These are phyloP conservation scores for Pseudogymnoascus sp. DNA, from an alignment of 2,329 filamentous ascomycete genomes.

Conservation along the genomic window DNA sequence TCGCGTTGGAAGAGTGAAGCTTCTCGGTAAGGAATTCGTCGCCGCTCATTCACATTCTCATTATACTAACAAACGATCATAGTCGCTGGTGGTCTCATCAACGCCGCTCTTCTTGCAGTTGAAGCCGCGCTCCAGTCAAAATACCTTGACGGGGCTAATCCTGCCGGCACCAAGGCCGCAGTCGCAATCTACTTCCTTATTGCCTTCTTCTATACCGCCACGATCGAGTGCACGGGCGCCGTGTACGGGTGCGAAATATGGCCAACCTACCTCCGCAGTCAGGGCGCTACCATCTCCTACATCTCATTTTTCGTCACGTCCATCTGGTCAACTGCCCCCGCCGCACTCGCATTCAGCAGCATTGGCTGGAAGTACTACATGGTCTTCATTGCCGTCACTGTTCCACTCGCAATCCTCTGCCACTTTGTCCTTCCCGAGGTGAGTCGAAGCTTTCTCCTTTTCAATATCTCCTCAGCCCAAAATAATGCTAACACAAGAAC, in stretches of 20 bases:
- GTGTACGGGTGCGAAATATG: constrained; percentile 29
- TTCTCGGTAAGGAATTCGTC: constrained; percentile 10
- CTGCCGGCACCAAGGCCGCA: constrained; percentile 20
- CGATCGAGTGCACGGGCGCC: constrained; percentile 24
- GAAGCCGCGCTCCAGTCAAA: constrained; percentile 20
- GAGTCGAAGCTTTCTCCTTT: not conserved
- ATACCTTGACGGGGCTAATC: constrained; percentile 18
- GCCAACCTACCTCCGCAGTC: constrained; percentile 27
- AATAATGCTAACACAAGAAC: too few species aligned
- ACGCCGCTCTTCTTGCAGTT: constrained; percentile 18
- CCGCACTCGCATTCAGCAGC: constrained; percentile 12
- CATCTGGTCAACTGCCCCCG: constrained; percentile 19
- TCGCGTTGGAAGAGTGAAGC: constrained; percentile 23
- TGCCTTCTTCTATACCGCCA: constrained; percentile 20
- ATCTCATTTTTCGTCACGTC: constrained; percentile 22
- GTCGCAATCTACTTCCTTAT: constrained; percentile 21
- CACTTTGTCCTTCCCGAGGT: constrained; percentile 24
- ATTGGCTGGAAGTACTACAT: constrained; percentile 29
- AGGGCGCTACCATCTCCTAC: constrained; percentile 17
- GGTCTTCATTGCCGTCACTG: constrained; percentile 22
- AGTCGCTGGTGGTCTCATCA: constrained; percentile 20
- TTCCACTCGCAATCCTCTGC: constrained; percentile 19
- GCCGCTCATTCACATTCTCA: too few species aligned
- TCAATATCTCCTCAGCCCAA: too few species aligned
- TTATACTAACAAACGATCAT: constrained; percentile 7